Percentiles rank a stretch among this genome's conserved stretches.
These are phyloP conservation scores for Candida maris DNA, from an alignment of 805 yeast genomes.

Conservation along the genomic window DNA sequence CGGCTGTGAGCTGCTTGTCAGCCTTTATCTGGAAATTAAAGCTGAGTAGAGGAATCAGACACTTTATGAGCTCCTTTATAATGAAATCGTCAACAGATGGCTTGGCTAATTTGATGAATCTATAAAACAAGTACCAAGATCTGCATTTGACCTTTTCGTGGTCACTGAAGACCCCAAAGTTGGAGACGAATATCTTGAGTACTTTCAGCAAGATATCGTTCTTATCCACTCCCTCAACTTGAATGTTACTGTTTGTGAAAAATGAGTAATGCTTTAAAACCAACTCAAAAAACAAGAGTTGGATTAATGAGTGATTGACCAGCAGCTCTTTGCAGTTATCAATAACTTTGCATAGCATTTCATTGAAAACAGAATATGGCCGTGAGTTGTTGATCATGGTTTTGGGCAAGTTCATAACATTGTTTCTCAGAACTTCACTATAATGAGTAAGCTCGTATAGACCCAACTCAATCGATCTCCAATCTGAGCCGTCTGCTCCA, in stretches of 20 bases:
- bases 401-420: slow-evolving; percentile 67
- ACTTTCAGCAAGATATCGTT: slow-evolving; percentile 55
- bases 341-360: slow-evolving; percentile 49
- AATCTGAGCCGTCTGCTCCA: slow-evolving; percentile 35
- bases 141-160: slow-evolving; percentile 73
- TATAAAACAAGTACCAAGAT: slow-evolving; percentile 85
- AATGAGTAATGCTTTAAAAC: slow-evolving; percentile 74
- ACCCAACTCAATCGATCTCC: slow-evolving; percentile 88
- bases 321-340: slow-evolving; percentile 35
- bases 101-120: slow-evolving; percentile 75
- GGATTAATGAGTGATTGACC: slow-evolving; percentile 77
- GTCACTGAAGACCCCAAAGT: slow-evolving; percentile 75
- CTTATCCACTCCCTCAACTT: slow-evolving; percentile 39
- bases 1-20: slow-evolving; percentile 21
- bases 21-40: slow-evolving; percentile 53
- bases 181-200: slow-evolving; percentile 73
- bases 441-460: slow-evolving; percentile 75
- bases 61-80: slow-evolving; percentile 54
- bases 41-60: slow-evolving; percentile 57
- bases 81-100: slow-evolving; percentile 52
- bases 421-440: slow-evolving; percentile 76
- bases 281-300: slow-evolving; percentile 77
- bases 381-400: slow-evolving; percentile 60
- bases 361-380: slow-evolving; percentile 59
- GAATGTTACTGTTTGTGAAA: slow-evolving; percentile 41